Conservation (phyloP, 176 grass and related monocot genomes). For the Alopecurus myosuroides region DNA sequence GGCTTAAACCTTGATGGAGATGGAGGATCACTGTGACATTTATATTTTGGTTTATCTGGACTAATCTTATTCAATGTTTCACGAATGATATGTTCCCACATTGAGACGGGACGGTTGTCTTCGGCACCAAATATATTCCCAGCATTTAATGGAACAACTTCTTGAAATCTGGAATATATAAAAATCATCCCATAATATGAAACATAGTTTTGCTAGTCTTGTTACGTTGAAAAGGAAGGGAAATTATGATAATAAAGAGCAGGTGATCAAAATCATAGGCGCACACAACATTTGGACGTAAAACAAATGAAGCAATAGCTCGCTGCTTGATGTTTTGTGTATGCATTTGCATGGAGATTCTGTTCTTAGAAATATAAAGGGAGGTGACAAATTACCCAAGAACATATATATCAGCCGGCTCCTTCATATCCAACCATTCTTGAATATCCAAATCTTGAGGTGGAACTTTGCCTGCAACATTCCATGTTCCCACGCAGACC, state of each 20-base stretch:
- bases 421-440: constrained; percentile 87
- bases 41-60: constrained; percentile 81
- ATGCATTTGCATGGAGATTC: constrained; percentile 12
- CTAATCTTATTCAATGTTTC: constrained; percentile 80
- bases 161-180: constrained; percentile 70
- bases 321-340: background rate
- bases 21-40: constrained; percentile 80
- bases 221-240: background rate
- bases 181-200: constrained; percentile 6
- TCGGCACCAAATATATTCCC: constrained; percentile 97
- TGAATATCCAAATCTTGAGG: constrained; percentile 63
- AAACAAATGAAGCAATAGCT: background rate
- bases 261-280: constrained; percentile 3
- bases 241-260: background rate
- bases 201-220: background rate
- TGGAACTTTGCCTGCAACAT: constrained; percentile 74
- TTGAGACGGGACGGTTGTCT: constrained; percentile 66
- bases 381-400: constrained; percentile 62
- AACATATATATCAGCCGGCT: constrained; percentile 94
- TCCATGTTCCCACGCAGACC: constrained; percentile 87
- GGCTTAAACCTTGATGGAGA: constrained; percentile 89
- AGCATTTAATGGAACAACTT: constrained; percentile 96
- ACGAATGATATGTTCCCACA: constrained; percentile 84
- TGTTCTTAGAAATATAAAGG: background rate
- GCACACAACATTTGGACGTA: background rate